These are phyloP conservation scores for Kernera saxatilis DNA, from an alignment of 345 rosid species.

Conservation along the genomic window DNA sequence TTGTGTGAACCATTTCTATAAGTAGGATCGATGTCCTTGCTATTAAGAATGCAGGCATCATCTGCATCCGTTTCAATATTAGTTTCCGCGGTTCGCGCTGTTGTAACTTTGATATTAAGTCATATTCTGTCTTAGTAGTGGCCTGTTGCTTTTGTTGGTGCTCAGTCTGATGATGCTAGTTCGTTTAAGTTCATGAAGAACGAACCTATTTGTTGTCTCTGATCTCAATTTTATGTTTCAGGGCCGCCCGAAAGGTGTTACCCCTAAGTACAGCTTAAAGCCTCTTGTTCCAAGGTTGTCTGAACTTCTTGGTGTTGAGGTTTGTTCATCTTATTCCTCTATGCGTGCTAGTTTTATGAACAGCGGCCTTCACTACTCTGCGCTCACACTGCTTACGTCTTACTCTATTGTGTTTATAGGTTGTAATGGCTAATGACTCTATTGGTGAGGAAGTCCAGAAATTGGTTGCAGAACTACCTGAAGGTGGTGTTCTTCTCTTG, in stretches of 20 bases:
- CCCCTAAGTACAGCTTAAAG: constrained; percentile 86
- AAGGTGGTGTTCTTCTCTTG: constrained; percentile 83
- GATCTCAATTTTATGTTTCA: constrained; percentile 27
- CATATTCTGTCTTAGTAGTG: neutral
- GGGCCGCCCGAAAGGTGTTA: constrained; percentile 94
- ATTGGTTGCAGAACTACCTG: constrained; percentile 72
- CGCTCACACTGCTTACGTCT: neutral
- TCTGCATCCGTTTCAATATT: neutral
- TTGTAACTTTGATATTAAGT: neutral
- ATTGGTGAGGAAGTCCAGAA: constrained; percentile 89
- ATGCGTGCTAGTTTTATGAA: neutral
- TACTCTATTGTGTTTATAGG: constrained; percentile 30
- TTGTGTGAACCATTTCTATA: neutral
- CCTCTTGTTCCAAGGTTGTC: constrained; percentile 86
- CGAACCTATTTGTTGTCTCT: neutral
- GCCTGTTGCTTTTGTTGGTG: neutral
- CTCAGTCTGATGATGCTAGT: neutral
- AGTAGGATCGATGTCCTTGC: neutral
- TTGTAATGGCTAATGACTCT: constrained; percentile 80
- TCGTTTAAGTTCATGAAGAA: neutral
- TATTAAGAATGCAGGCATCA: neutral
- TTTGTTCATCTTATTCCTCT: constrained; percentile 11
- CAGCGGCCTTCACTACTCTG: neutral
- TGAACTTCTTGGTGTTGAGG: constrained; percentile 86
- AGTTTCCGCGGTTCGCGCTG: neutral